Percentiles rank a stretch among this genome's conserved stretches.
Evolutionary conservation across 2,329 filamentous ascomycete species (phyloP).

Genomic region (Pseudogymnoascus sp.): DNA sequence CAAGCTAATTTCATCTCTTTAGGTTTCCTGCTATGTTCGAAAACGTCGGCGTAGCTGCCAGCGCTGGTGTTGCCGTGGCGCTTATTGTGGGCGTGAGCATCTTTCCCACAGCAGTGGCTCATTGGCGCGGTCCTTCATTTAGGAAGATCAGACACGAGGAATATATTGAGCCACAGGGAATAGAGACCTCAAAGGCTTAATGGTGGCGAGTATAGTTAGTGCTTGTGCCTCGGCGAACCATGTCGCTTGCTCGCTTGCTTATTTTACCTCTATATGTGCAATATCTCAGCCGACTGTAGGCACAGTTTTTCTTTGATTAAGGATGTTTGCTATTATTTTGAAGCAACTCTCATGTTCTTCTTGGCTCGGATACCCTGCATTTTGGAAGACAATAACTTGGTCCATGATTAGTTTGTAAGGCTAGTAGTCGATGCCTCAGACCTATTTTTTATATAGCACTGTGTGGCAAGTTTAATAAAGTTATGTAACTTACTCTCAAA

Average conservation of each 20-base stretch:
- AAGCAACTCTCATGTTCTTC: neutral
- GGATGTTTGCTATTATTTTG: neutral
- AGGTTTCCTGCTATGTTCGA: slow-evolving; percentile 38
- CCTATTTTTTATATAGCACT: neutral
- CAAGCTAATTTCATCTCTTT: slow-evolving; percentile 16
- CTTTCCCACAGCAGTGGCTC: slow-evolving; percentile 30
- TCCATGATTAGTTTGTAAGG: neutral
- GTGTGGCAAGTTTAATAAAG: neutral
- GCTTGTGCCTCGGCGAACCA: neutral
- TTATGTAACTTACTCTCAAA: neutral
- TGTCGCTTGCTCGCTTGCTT: neutral
- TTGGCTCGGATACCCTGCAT: neutral
- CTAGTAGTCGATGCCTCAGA: neutral
- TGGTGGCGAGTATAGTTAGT: neutral
- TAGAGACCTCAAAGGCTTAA: neutral
- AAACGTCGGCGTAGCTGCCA: slow-evolving; percentile 30
- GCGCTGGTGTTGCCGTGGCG: slow-evolving; percentile 33
- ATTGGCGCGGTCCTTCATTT: slow-evolving; percentile 19
- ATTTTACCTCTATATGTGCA: neutral
- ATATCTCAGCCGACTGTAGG: neutral
- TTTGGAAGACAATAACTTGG: neutral
- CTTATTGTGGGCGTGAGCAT: slow-evolving; percentile 33
- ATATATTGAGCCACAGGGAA: neutral
- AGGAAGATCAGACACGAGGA: neutral
- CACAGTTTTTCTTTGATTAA: neutral